A percentile compares a stretch with the other conserved stretches of the same genome.
phyloP scores from a whole-genome alignment of 192 early-diverging fungal genomes.

The Entomortierella beljakovae region DNA sequence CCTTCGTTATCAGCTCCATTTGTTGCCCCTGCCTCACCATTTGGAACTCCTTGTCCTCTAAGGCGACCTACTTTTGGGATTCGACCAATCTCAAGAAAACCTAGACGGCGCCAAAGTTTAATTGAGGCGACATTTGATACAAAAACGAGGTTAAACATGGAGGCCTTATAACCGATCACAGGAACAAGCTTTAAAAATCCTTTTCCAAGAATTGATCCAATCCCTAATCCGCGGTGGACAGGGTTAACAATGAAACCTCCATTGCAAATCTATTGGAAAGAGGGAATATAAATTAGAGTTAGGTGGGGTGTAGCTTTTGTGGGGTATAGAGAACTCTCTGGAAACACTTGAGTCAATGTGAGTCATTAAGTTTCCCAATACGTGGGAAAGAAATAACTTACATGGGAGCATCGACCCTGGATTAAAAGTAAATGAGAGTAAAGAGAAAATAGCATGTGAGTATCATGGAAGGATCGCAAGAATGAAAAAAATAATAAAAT shows the following conservation, averaged over 20 bases:
- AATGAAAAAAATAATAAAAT: conserved; percentile 1
- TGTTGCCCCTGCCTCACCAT: not conserved
- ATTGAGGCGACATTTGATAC: conserved; percentile 74
- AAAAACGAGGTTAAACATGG: conserved; percentile 88
- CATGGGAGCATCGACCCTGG: conserved; percentile 49
- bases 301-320: too few relatives aligned
- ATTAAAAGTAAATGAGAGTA: not conserved
- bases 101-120: conserved; percentile 69
- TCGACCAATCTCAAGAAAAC: conserved; percentile 75
- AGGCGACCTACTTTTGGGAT: conserved; percentile 75
- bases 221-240: conserved; percentile 61
- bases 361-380: too few relatives aligned
- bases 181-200: conserved; percentile 74
- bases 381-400: conserved; percentile 12
- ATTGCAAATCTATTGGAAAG: conserved; percentile 72
- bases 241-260: conserved; percentile 76
- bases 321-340: too few relatives aligned
- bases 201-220: conserved; percentile 70
- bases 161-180: conserved; percentile 74
- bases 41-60: conserved; percentile 42
- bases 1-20: conserved; percentile 43
- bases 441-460: not conserved
- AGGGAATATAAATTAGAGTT: too few relatives aligned
- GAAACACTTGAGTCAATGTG: too few relatives aligned
- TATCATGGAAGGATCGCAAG: too few relatives aligned